Base-by-base conservation (phyloP, 495 filamentous ascomycete species). In the Hypoxylon lienhwacheense region DNA sequence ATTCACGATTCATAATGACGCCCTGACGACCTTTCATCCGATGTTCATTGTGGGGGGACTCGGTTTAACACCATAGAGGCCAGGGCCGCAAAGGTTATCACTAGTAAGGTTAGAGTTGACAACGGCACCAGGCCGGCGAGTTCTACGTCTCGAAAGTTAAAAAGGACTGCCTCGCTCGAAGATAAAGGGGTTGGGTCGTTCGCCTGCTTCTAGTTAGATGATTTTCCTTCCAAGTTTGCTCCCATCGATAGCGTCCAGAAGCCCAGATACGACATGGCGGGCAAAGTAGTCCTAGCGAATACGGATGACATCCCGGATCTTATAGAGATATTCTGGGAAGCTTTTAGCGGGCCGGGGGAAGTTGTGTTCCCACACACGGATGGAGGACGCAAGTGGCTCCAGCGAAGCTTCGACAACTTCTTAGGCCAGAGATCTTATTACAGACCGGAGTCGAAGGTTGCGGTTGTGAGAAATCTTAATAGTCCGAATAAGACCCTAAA, bases 281-380 rank as follows among this genome's bases (percentile, higher is more conserved):
- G 37, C 3, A 53, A 58, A 81, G 85, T 39, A 82, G 49, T 39
- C 35, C 20, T 67, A 8, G 64, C 64, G 12, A 66, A 34, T 4
- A 34, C 42, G n/a, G 53, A 64, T 17, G 57, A 66, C 24, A 64
- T 66, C 15, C 53, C 64, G n/a, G 64, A 66, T 7, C 53, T 64
- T 7, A 25, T 66, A 6, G 39, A 41, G 35, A 66, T 66, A 21
- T 64, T 66, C 29, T 64, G 60, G 61, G 64, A 66, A 40, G 60
- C 64, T 15, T 66, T 66, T 16, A 53, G 49, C 41, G 64, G 61
- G 12, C 56, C 64, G 2, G 64, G 52, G 3, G 61, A 66, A 17
- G 31, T 54, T 12, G 35, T 59, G 8, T 66, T 66, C 31, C 64
- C 64, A 1, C 60, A 66, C 4, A 61, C 60, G 17, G 60, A 64